Percentiles rank a stretch among this genome's conserved stretches.
phyloP scores from a whole-genome alignment of 306 rosid genomes.

The Citrullus amarus region DNA sequence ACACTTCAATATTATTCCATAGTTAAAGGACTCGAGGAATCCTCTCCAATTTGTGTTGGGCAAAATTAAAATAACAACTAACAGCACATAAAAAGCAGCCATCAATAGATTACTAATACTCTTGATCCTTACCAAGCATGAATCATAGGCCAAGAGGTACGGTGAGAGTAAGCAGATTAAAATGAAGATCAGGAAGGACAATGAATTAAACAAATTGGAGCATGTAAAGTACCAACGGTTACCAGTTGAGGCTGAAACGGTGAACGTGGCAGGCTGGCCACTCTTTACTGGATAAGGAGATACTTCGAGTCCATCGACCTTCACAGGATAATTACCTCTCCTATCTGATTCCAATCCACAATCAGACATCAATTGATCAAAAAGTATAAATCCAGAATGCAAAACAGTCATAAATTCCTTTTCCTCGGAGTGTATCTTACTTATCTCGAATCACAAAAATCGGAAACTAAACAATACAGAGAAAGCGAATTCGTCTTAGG shows the following conservation, averaged over 20 bases:
- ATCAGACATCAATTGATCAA: background rate
- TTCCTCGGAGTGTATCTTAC: background rate
- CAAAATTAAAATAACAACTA: background rate
- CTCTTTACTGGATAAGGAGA: constrained; percentile 54
- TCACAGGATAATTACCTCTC: constrained; percentile 47
- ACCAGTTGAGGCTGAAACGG: constrained; percentile 69
- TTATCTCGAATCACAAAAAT: background rate
- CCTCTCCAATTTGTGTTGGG: background rate
- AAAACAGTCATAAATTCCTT: background rate
- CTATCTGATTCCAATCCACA: constrained; percentile 26
- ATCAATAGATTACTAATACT: background rate
- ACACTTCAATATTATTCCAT: background rate
- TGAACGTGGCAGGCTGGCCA: constrained; percentile 61
- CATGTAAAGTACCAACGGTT: background rate
- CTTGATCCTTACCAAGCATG: background rate
- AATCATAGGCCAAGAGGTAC: background rate
- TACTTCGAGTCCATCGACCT: constrained; percentile 49
- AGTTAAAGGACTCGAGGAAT: background rate
- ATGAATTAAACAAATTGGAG: background rate
- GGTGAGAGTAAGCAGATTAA: background rate
- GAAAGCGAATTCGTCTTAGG: background rate
- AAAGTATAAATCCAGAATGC: background rate
- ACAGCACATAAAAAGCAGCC: background rate
- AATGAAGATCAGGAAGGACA: background rate
- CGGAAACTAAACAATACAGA: background rate